Conservation (phyloP, 495 filamentous ascomycete species). For the Achaetomiella virescens region DNA sequence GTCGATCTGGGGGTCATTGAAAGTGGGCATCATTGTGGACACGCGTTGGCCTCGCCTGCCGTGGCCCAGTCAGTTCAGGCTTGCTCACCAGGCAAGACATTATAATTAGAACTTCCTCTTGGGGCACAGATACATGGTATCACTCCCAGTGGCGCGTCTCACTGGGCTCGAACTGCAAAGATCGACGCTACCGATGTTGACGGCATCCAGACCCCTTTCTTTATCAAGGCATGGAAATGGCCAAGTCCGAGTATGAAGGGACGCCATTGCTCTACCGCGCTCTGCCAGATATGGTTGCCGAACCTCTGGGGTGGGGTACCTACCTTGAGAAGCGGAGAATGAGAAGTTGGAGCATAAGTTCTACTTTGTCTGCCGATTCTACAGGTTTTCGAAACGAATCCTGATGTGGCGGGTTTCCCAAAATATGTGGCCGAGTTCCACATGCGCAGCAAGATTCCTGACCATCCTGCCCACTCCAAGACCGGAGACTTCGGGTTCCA, state of each 20-base stretch:
- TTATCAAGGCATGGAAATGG: constrained; percentile 7
- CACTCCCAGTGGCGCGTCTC: neutral
- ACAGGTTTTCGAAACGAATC: neutral
- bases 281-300: constrained; percentile 5
- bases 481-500: constrained; percentile 3
- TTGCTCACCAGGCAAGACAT: neutral
- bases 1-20: neutral
- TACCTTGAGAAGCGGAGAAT: no score
- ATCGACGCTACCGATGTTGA: neutral
- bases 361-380: constrained; percentile 4
- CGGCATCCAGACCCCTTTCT: neutral
- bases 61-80: no score
- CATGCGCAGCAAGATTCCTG: neutral
- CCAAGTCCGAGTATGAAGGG: neutral
- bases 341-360: neutral
- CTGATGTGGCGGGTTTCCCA: neutral
- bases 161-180: constrained; percentile 8
- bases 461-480: neutral
- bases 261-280: constrained; percentile 3
- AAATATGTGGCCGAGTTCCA: constrained; percentile 4
- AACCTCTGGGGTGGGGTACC: constrained; percentile 6
- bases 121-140: constrained; percentile 1
- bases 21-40: neutral
- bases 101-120: neutral
- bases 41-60: neutral